A percentile compares a stretch with the other conserved stretches of the same genome.
These are phyloP conservation scores for Lathyrus tuberosus DNA, from an alignment of 306 rosid genomes.

Conservation along the genomic window DNA sequence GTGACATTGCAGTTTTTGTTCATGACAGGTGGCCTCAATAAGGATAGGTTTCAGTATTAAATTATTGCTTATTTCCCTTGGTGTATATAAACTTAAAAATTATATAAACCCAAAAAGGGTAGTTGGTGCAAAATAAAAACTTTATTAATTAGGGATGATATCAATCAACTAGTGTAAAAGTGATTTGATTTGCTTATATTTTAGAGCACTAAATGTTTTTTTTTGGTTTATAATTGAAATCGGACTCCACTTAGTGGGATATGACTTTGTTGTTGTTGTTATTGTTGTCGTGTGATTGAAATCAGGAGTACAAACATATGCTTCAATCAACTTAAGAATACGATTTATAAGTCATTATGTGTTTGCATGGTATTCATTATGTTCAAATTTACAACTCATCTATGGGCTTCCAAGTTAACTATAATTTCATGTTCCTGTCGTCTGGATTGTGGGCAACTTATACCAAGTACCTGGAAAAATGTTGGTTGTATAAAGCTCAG, in stretches of 20 bases:
- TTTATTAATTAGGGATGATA: not conserved
- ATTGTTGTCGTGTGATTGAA: no score
- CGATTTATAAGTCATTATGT: not conserved
- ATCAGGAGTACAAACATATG: not conserved
- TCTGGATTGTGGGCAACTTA: slow-evolving; percentile 7
- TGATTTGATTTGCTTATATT: not conserved
- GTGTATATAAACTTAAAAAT: no score
- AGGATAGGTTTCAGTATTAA: no score
- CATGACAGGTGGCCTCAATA: no score
- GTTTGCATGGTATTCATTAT: not conserved
- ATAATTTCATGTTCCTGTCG: slow-evolving; percentile 9
- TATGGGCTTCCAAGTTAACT: no score
- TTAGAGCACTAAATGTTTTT: no score
- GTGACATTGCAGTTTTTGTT: no score
- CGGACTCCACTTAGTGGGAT: not conserved
- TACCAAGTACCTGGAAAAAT: slow-evolving; percentile 6
- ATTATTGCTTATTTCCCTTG: no score
- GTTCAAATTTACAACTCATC: no score
- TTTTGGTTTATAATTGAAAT: not conserved
- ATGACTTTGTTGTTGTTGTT: no score
- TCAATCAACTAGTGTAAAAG: not conserved
- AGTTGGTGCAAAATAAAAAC: no score
- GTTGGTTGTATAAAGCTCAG: slow-evolving; percentile 1
- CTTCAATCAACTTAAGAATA: not conserved
- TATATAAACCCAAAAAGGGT: not conserved